A percentile compares a stretch with the other conserved stretches of the same genome.
These are phyloP conservation scores for Microstegium vimineum DNA, from an alignment of 176 grass and related monocot genomes.

Conservation along the genomic window DNA sequence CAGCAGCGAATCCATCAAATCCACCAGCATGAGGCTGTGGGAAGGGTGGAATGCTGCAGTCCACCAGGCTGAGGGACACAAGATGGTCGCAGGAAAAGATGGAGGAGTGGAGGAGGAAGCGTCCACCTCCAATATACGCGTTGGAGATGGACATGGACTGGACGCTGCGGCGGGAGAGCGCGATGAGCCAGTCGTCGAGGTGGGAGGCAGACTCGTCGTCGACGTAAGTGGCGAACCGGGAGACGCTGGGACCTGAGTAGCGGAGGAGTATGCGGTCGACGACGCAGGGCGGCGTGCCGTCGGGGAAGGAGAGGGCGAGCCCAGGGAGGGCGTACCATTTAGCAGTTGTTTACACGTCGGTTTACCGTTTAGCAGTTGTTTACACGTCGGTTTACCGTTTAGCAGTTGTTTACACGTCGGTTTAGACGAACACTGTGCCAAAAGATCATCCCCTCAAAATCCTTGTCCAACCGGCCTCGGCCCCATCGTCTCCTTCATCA, in stretches of 20 bases:
- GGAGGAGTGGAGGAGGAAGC: background rate
- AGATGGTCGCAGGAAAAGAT: background rate
- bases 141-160: background rate
- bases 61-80: background rate
- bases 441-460: too few relatives aligned
- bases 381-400: too few relatives aligned
- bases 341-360: too few relatives aligned
- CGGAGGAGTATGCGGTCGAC: background rate
- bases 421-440: too few relatives aligned
- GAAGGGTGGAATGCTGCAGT: background rate
- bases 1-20: background rate
- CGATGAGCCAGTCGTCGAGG: background rate
- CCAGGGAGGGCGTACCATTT: conserved; percentile 2
- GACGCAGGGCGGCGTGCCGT: background rate
- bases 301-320: conserved; percentile 1
- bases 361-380: too few relatives aligned
- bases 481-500: too few relatives aligned
- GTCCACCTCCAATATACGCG: too few relatives aligned
- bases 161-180: conserved; percentile 2
- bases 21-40: background rate
- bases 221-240: too few relatives aligned
- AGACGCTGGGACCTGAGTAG: background rate
- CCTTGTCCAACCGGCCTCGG: too few relatives aligned
- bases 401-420: too few relatives aligned
- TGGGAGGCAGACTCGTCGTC: background rate